Base-by-base conservation (phyloP, 208 protist genomes). In the Leishmania aethiopica region DNA sequence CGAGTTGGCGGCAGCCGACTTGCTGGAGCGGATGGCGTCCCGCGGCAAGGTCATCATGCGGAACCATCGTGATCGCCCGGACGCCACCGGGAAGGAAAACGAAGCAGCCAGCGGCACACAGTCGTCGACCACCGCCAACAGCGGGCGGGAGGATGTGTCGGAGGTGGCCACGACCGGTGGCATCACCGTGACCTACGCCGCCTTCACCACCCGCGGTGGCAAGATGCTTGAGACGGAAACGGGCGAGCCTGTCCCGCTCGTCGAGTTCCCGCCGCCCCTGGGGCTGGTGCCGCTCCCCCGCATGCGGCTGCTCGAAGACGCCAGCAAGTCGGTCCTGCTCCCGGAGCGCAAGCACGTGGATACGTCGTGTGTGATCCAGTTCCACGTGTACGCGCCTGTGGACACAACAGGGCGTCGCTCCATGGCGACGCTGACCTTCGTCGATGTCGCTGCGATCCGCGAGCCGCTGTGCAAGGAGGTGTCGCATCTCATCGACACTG, bases 361-460 rank as follows among this genome's bases (percentile, higher is more conserved):
- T 75, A 97, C 91, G 17, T 95, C 92, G 28, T 96, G 92, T 77
- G 75, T 95, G 73, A 88, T 96, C 59, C 94, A 97, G 85, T 95
- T 97, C 66, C 93, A 97, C n/a, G 86, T 97, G 28, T 96, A 97
- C 85, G 89, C 91, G 19, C 88, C 92, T 10, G 92, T 96, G 25
- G 92, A 94, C 75, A 80, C 85, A 62, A 87, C 83, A 17, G 92
- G 94, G 42, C 87, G 87, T n/a, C 92, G 93, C 37, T 91, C 94
- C 32, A 94, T 97, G 90, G 91, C 91, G 22, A 97, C 93, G 32
- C 70, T 97, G 51, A 97, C 94, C n/a, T 97, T 97, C 82, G 86
- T 97, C 59, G 94, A 97, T 70, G 87, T 96, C 17, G 91, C 92
- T 8, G 93, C 94, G 28, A 94, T 97, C 74, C 86, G 83, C 35